Evolutionary conservation across 148 eudicot genomes (phyloP), one percentile per base, ranked within the genome.

Genomic region (Chenopodium album): DNA sequence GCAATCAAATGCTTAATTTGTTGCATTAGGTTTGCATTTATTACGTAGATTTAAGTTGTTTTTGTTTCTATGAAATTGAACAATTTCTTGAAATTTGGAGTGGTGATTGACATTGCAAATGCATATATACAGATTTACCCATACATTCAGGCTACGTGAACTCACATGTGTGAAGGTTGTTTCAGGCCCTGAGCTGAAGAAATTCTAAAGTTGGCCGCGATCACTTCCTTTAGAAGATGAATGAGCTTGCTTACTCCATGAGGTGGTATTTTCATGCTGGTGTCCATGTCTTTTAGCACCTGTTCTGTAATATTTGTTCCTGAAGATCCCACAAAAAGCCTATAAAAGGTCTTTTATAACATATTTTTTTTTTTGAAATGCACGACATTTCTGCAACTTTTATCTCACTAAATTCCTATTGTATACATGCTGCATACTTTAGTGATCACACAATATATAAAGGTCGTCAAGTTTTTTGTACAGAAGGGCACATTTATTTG

Each of bases 401-500:
- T 29, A 59, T 41, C 1, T 37, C 56, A 28, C 29, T 73, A 26
- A 60, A 9, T 29, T 44, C 73, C 7, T 37, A 22, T 63, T 52
- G 64, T 59, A n/a, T 73, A 72, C 65, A 20, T 79, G 54, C 50
- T 71, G 66, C 68, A 94, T 94, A 97, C n/a, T 95, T 95, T 82
- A 90, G 96, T 46, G 98, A 93, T 80, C 97, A 94, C 86, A 85
- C 97, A 52, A 84, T 94, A n/a, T 94, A 92, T 89, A 94, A 92
- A 84, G 98, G 98, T 32, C 97, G 82, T 87, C 98, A 93, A 68
- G 81, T 94, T 44, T 94, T 87, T 81, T 94, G 75, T 93, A 93
- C 82, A 92, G 92, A 86, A 88, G 97, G 84, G 97, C 98, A 56
- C 96, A 95, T 85, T 92, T 93, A 80, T 92, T 95, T 85, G 97